Percentiles rank a stretch among this genome's conserved stretches.
Evolutionary conservation across 805 yeast species (phyloP).

Genomic region (Brettanomyces sp.): DNA sequence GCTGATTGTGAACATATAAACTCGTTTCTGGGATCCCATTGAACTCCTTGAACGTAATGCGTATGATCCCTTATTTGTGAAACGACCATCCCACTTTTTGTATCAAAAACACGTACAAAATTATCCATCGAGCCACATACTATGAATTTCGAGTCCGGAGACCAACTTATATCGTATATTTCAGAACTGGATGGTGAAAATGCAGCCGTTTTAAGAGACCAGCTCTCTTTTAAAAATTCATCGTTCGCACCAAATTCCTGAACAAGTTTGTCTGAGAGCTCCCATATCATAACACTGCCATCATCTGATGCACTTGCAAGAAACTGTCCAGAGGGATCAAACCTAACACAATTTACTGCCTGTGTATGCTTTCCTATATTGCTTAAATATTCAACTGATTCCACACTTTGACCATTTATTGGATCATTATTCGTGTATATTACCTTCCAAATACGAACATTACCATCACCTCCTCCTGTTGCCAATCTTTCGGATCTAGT

Average conservation of each 20-base stretch:
- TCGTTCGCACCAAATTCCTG: slow-evolving; percentile 52
- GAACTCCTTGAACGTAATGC: slow-evolving; percentile 92
- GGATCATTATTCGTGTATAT: slow-evolving; percentile 14
- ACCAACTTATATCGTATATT: slow-evolving; percentile 88
- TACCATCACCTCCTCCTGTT: slow-evolving; percentile 93
- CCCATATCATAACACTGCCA: slow-evolving; percentile 82
- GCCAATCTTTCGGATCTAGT: slow-evolving; percentile 42
- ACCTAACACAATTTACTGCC: slow-evolving; percentile 87
- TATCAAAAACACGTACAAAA: slow-evolving; percentile 58
- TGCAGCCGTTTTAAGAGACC: slow-evolving; percentile 57
- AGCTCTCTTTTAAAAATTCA: slow-evolving; percentile 58
- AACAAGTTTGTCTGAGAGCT: slow-evolving; percentile 39
- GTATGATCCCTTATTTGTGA: slow-evolving; percentile 61
- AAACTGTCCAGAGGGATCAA: slow-evolving; percentile 56
- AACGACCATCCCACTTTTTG: slow-evolving; percentile 45
- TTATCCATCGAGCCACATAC: slow-evolving; percentile 94
- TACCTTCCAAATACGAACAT: slow-evolving; percentile 47
- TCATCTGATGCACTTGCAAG: slow-evolving; percentile 95
- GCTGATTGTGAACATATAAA: slow-evolving; percentile 83
- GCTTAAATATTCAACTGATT: slow-evolving; percentile 60
- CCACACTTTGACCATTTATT: slow-evolving; percentile 11
- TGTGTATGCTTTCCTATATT: slow-evolving; percentile 84
- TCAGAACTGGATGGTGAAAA: slow-evolving; percentile 53
- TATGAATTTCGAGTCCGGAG: slow-evolving; percentile 68
- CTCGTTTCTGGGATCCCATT: slow-evolving; percentile 86